Evolutionary conservation across 306 rosid species (phyloP).

Genomic region (Acacia acuminata): DNA sequence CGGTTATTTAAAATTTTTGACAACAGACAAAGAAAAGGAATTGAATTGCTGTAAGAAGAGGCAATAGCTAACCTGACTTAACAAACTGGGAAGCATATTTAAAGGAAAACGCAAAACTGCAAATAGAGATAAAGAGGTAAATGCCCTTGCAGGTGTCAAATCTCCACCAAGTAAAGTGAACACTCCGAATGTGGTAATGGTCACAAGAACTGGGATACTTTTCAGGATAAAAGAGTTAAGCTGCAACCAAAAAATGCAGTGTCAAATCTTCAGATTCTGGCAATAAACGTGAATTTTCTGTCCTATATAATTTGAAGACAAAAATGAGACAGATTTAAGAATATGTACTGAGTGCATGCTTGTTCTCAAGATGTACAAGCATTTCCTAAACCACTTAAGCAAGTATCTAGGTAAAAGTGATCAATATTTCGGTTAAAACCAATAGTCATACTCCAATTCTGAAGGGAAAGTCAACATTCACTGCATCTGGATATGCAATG

Average conservation of each 20-base stretch:
- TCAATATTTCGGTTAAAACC: neutral
- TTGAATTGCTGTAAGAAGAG: neutral
- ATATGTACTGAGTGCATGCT: neutral
- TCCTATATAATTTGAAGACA: neutral
- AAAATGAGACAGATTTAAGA: neutral
- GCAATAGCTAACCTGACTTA: conserved; percentile 69
- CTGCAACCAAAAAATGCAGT: conserved; percentile 50
- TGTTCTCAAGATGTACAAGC: neutral
- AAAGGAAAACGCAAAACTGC: conserved; percentile 75
- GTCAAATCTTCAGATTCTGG: conserved; percentile 25
- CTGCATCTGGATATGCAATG: neutral
- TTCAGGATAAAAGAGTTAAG: conserved; percentile 66
- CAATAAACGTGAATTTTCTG: conserved; percentile 1
- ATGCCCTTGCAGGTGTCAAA: conserved; percentile 87
- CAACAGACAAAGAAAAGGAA: neutral
- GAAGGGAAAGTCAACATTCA: neutral
- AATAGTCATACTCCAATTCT: neutral
- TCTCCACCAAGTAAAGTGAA: conserved; percentile 87
- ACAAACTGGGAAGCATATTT: conserved; percentile 71
- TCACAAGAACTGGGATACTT: conserved; percentile 84
- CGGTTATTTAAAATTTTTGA: neutral
- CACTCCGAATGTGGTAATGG: conserved; percentile 70
- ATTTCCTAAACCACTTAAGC: neutral
- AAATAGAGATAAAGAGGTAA: conserved; percentile 84
- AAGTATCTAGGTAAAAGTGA: conserved; percentile 9